Evolutionary conservation across 2,329 filamentous ascomycete species (phyloP).

Genomic region (Scedosporium dehoogii): DNA sequence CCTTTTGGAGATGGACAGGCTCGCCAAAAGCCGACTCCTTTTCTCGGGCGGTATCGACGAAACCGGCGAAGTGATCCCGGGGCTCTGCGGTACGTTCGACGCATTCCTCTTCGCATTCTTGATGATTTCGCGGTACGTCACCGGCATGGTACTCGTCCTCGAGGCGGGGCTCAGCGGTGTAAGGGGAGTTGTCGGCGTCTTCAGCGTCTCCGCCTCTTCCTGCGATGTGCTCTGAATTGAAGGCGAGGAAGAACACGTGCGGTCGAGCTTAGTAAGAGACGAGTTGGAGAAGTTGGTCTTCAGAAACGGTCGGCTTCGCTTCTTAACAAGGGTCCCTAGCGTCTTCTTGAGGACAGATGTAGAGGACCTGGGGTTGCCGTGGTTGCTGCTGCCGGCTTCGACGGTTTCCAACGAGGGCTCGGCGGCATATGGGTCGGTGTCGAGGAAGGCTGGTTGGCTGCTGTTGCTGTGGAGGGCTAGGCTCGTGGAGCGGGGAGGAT

Average conservation of each 20-base stretch:
- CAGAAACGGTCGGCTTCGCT: slow-evolving; percentile 42
- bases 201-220: slow-evolving; percentile 14
- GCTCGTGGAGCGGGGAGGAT: slow-evolving; percentile 31
- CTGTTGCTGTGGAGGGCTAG: slow-evolving; percentile 22
- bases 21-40: slow-evolving; percentile 2
- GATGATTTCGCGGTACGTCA: slow-evolving; percentile 39
- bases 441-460: slow-evolving; percentile 34
- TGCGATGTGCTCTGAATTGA: slow-evolving; percentile 25
- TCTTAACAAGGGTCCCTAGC: slow-evolving; percentile 39
- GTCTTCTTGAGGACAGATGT: slow-evolving; percentile 42
- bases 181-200: background rate
- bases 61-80: slow-evolving; percentile 10
- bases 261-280: background rate
- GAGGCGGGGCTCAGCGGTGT: background rate
- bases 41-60: slow-evolving; percentile 10
- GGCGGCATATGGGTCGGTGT: slow-evolving; percentile 42
- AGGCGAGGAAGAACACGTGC: slow-evolving; percentile 11
- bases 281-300: slow-evolving; percentile 13
- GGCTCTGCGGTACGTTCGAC: slow-evolving; percentile 11
- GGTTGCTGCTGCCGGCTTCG: slow-evolving; percentile 11
- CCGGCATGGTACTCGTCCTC: slow-evolving; percentile 18
- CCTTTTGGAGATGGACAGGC: slow-evolving; percentile 9
- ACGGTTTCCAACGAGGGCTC: slow-evolving; percentile 18
- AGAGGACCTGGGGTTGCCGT: slow-evolving; percentile 27
- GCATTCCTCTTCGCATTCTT: slow-evolving; percentile 32